Base-by-base conservation (phyloP, 2,329 filamentous ascomycete species). In the Pseudodiploospora longispora region DNA sequence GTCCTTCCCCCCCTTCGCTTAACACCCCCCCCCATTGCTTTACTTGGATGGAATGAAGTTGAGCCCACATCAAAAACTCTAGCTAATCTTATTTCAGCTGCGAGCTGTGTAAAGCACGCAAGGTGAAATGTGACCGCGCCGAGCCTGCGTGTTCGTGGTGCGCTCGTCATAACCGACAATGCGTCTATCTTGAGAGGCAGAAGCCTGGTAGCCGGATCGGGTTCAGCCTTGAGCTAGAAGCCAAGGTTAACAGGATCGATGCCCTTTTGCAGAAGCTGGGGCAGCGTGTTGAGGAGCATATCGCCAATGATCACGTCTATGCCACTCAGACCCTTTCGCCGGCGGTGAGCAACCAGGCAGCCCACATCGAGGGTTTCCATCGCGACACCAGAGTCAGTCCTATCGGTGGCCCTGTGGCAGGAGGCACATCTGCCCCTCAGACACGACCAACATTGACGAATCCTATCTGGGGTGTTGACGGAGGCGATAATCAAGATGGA, bases 131-230 rank as follows among this genome's bases (percentile, higher is more conserved):
- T 54, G 74, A 79, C 55, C 71, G 75, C 44, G 66, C 68, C 31
- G 74, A 78, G 53, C 75, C 75, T 2, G 73, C 74, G n/a, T 86
- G 82, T 62, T 81, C 81, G 27, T 86, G 82, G 82, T 87, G 82
- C 59, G 65, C 77, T 40, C 76, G 82, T 41, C 84, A 86, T 60
- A 74, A 75, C 46, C 77, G 83, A 50, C 54, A 71, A 36, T 86
- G 82, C 58, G 78, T 83, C 58, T 86, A 86, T 58, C 79, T 78
- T 48, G 82, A 84, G 55, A 71, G 82, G 36, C 84, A 85, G 65
- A 85, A 85, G 59, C 81, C 82, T 6, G 82, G 83, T 3, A 69
- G 76, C 33, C 68, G 76, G 30, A 75, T 80, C 53, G 80, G 78
- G 37, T 81, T 81, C 59, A 76, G 76, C 10, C 66, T 78, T 41